Evolutionary conservation across 2,329 filamentous ascomycete species (phyloP), one percentile per base, ranked within the genome.

Genomic region (Monosporascus sp.): DNA sequence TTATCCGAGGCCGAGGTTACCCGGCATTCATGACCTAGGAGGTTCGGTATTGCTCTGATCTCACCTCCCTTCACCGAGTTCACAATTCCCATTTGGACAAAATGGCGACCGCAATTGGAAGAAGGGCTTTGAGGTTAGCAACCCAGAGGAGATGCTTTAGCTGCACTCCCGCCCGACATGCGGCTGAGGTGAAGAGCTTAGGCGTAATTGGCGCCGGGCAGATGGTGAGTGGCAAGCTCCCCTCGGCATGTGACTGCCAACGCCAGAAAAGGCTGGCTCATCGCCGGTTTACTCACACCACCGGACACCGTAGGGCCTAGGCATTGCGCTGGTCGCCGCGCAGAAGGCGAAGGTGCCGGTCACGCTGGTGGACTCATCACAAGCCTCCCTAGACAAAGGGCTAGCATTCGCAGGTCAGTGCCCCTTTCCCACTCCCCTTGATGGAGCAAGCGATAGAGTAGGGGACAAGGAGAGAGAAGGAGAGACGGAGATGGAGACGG

Each of bases 201-300:
- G 94, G 93, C 66, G 93, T 99, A 48, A 80, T 99, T 66, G 94
- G 94, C 60, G 92, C 93, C 50, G 94, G 94, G 27, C 94, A 97
- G 71, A 97, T 97, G 92, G 92, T 96, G 73, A 66, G 42, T 46
- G 31, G 22, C 24, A n/a, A 31, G 79, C 51, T 45, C 25, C 37
- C 44, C 37, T 62, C 64, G 53, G 59, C 72, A 75, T 72, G 71
- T 71, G 68, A 73, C 59, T 34, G 11, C 31, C 11, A 14, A 14
- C 31, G 11, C 14, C 31, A 34, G 31, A 5, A 34, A 9, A 14
- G 31, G 11, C 11, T 34, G 31, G 31, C 31, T 14, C 11, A 34
- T 34, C 9, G 9, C 11, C 45, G 3, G 39, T 37, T 39, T 51
- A 46, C 47, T 51, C 58, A 51, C 50, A 54, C 50, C 38, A 50